Base-by-base conservation (phyloP, 371 early-diverging fungal genomes). In the Mortierella sp. region DNA sequence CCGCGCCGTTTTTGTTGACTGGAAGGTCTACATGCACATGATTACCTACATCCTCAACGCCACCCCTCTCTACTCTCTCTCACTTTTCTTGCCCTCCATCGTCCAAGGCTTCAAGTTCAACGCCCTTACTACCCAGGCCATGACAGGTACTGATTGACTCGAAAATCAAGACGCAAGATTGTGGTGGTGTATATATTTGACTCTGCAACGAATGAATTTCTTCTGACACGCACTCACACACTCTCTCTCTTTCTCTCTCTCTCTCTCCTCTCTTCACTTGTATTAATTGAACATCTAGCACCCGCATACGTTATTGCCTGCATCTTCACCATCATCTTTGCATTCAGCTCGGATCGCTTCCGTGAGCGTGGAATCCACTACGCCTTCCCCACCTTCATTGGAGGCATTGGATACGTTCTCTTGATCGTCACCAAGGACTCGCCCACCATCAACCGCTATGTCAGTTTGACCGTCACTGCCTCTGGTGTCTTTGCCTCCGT, bases 11-110 rank as follows among this genome's bases (percentile, higher is more conserved):
- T 91, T 93, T 65, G 76, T 82, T 0, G 94, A 95, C 76, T 91
- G 89, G 87, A 91, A 90, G 75, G 91, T 92, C 1, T 93, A 91
- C 71, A 73, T 91, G 80, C 92, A 91, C 71, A 85, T 89, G 56
- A 74, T 92, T 16, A 88, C 92, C 54, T 94, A 93, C 79, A 90
- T 95, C 48, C 92, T 94, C 72, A 89, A 91, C 41, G 88, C 93
- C 24, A 93, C 91, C 11, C 94, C 95, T 4, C 90, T 94, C 29
- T 92, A 93, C 85, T 92, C 93, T 71, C 83, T 94, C 70, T 89
- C 91, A 76, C 88, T 93, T 32, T 96, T 94, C 80, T 83, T 95
- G 70, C 94, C 96, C 1, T 94, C 94, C 70, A 94, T 96, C 65
- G 93, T 96, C 80, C 88, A 89, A 38, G 89, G 91, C 24, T 86